These are phyloP conservation scores for Tephrocybe sp. DNA, from an alignment of 768 basidiomycete species.

Conservation along the genomic window DNA sequence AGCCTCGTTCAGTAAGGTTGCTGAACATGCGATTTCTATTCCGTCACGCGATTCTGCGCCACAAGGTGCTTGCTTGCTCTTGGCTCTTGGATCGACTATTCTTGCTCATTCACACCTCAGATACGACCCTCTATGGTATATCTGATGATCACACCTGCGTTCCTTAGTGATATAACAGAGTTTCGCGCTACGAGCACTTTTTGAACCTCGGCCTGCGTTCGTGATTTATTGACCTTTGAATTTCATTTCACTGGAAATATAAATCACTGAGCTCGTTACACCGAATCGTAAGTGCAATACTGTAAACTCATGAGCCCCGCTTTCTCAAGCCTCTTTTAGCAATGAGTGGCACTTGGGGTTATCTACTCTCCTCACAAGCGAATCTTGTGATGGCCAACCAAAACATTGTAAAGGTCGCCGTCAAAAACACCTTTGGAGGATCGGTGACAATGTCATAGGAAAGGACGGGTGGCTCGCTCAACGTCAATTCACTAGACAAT, in stretches of 20 bases:
- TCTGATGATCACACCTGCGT: too few relatives aligned
- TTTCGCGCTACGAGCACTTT: constrained; percentile 20
- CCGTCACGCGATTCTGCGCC: not conserved
- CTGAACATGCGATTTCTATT: too few relatives aligned
- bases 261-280: constrained; percentile 20
- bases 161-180: constrained; percentile 19
- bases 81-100: not conserved
- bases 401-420: constrained; percentile 12
- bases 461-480: constrained; percentile 18
- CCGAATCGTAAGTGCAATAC: constrained; percentile 13
- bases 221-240: too few relatives aligned
- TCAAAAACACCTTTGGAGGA: not conserved
- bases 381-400: constrained; percentile 22
- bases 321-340: constrained; percentile 6
- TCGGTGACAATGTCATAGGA: constrained; percentile 9
- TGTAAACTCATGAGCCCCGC: not conserved
- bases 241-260: not conserved
- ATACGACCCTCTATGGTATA: too few relatives aligned
- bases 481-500: constrained; percentile 16
- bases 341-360: constrained; percentile 21
- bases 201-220: constrained; percentile 13
- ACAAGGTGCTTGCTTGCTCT: not conserved
- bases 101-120: too few relatives aligned
- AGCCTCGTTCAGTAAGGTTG: too few relatives aligned
- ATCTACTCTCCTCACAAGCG: constrained; percentile 15